Evolutionary conservation across 169 alveolate genomes (phyloP).

Genomic region (Plasmodium yoelii): DNA sequence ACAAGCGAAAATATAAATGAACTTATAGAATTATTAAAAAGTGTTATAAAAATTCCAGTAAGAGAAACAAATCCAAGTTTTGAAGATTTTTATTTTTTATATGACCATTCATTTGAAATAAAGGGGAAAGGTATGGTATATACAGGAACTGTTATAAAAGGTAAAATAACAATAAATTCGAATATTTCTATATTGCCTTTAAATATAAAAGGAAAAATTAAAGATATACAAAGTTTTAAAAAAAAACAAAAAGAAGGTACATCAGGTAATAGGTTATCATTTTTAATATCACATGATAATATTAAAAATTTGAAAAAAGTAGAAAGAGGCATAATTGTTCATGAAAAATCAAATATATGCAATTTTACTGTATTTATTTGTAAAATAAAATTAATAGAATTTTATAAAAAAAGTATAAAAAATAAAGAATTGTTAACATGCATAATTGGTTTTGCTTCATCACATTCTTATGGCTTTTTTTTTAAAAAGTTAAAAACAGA

Average conservation of each 20-base stretch:
- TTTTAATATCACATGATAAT: slow-evolving; percentile 30
- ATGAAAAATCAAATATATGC: slow-evolving; percentile 12
- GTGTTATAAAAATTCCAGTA: slow-evolving; percentile 78
- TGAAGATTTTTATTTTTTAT: slow-evolving; percentile 84
- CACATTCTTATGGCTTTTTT: slow-evolving; percentile 58
- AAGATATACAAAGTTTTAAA: slow-evolving; percentile 72
- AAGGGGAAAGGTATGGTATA: slow-evolving; percentile 92
- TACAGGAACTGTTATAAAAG: slow-evolving; percentile 92
- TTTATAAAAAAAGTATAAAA: slow-evolving; percentile 27
- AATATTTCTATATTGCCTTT: slow-evolving; percentile 15
- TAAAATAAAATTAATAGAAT: slow-evolving; percentile 34
- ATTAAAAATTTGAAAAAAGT: slow-evolving; percentile 17
- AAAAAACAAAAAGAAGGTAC: slow-evolving; percentile 25
- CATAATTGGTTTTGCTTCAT: slow-evolving; percentile 66
- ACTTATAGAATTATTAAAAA: slow-evolving; percentile 61
- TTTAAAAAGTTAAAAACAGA: slow-evolving; percentile 13
- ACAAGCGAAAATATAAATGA: slow-evolving; percentile 44
- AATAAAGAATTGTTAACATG: slow-evolving; percentile 36
- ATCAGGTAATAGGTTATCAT: slow-evolving; percentile 50
- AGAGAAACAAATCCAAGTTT: slow-evolving; percentile 39
- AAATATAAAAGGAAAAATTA: slow-evolving; percentile 44
- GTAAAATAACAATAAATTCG: slow-evolving; percentile 64
- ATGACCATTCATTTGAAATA: slow-evolving; percentile 92
- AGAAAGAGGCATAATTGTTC: slow-evolving; percentile 59
- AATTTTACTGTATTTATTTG: slow-evolving; percentile 51